Conservation (phyloP, 2,329 filamentous ascomycete species). For the Cordyceps fumosorosea region DNA sequence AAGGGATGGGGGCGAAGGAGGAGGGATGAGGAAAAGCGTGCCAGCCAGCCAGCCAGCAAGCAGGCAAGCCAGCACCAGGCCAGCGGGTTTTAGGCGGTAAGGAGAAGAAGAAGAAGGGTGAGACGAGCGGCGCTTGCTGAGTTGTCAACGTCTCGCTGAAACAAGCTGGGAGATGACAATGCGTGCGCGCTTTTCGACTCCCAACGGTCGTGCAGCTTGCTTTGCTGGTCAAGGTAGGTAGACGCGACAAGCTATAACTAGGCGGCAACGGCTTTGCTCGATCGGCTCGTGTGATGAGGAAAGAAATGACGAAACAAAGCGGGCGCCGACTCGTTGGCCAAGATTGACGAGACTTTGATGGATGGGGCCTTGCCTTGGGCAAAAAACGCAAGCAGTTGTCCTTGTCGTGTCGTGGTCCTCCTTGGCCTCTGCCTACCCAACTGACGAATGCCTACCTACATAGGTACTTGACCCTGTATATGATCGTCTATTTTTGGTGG, state of each 20-base stretch:
- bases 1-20: background rate
- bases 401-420: background rate
- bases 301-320: background rate
- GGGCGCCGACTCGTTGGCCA: background rate
- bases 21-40: background rate
- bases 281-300: background rate
- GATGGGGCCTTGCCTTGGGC: background rate
- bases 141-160: background rate
- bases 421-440: background rate
- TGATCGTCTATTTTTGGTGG: background rate
- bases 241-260: background rate
- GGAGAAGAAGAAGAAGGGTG: background rate
- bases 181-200: background rate
- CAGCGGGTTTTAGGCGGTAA: background rate
- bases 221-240: background rate
- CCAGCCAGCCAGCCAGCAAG: background rate
- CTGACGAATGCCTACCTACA: background rate
- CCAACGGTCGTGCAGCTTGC: background rate
- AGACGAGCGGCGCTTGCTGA: slow-evolving; percentile 1
- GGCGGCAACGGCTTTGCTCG: background rate
- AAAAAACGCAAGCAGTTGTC: background rate
- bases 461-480: background rate
- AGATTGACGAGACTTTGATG: background rate
- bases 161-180: background rate
- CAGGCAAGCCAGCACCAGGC: too few relatives aligned